A percentile compares a stretch with the other conserved stretches of the same genome.
phyloP scores from a whole-genome alignment of 2,329 filamentous ascomycete genomes.

The Talaromyces sp. region DNA sequence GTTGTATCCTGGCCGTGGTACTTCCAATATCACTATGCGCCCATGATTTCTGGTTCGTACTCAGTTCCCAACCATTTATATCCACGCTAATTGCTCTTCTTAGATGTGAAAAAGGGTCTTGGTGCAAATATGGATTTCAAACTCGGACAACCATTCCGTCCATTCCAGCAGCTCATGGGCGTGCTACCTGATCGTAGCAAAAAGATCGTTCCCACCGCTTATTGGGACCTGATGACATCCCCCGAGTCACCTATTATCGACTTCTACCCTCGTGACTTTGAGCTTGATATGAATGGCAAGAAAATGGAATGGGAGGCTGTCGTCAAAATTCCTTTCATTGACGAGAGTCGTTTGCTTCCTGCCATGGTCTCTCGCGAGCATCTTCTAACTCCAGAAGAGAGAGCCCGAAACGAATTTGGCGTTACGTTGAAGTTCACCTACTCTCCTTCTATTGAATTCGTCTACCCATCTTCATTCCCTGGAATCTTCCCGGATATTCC shows the following conservation, averaged over 20 bases:
- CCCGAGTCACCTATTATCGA: conserved; percentile 89
- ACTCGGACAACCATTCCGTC: conserved; percentile 89
- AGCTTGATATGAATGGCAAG: conserved; percentile 98
- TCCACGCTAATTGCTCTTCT: not conserved
- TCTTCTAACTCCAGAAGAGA: conserved; percentile 71
- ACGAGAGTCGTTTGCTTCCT: conserved; percentile 75
- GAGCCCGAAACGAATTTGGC: conserved; percentile 80
- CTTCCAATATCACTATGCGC: conserved; percentile 93
- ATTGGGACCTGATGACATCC: conserved; percentile 89
- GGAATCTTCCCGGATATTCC: conserved; percentile 86
- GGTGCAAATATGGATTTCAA: conserved; percentile 85
- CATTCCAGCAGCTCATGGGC: conserved; percentile 96
- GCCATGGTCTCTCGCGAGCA: conserved; percentile 85
- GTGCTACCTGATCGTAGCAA: conserved; percentile 96
- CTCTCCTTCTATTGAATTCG: conserved; percentile 67
- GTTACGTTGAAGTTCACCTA: conserved; percentile 92
- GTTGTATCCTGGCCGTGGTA: conserved; percentile 99
- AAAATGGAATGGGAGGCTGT: conserved; percentile 99
- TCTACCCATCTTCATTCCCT: conserved; percentile 80
- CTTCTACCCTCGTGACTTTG: conserved; percentile 95
- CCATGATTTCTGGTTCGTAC: conserved; percentile 76
- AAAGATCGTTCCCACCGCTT: conserved; percentile 81
- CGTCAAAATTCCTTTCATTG: conserved; percentile 98
- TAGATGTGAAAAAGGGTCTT: conserved; percentile 82
- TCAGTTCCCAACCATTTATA: not conserved